A percentile compares a stretch with the other conserved stretches of the same genome.
Evolutionary conservation across 2,329 filamentous ascomycete species (phyloP).

Genomic region (Ophiostoma sp.): DNA sequence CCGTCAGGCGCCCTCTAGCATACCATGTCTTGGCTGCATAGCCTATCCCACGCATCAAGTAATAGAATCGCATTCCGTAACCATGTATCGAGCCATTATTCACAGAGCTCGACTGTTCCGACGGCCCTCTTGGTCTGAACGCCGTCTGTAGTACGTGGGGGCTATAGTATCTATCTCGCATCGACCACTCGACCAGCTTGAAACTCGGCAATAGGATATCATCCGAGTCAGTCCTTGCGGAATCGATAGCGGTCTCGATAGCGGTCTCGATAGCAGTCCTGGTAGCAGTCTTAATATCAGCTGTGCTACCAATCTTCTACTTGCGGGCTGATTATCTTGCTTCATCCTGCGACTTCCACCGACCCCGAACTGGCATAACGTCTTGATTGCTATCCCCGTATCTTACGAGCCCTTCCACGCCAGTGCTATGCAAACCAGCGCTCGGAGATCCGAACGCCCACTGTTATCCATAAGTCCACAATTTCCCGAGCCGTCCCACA

Average conservation of each 20-base stretch:
- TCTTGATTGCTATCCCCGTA: not conserved
- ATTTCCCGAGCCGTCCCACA: not conserved
- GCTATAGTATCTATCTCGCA: not conserved
- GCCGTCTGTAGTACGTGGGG: not conserved
- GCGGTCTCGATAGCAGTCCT: no score
- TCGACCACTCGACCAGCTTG: not conserved
- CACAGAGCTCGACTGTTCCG: not conserved
- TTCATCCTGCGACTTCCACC: not conserved
- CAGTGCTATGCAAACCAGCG: not conserved
- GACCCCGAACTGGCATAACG: not conserved
- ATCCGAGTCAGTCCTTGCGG: not conserved
- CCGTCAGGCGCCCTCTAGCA: not conserved
- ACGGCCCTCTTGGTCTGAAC: not conserved
- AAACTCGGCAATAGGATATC: not conserved
- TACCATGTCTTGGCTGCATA: not conserved
- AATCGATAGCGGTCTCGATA: no score
- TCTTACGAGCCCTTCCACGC: no score
- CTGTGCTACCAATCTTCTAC: not conserved
- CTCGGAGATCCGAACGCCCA: slow-evolving; percentile 1
- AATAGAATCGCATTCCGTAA: not conserved
- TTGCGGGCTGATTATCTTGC: not conserved
- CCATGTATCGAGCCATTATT: slow-evolving; percentile 4
- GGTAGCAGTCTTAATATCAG: no score
- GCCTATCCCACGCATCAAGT: not conserved
- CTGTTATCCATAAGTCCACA: not conserved